Percentiles rank a stretch among this genome's conserved stretches.
phyloP scores from a whole-genome alignment of 2,329 filamentous ascomycete genomes.

The Metarhizium brunneum region DNA sequence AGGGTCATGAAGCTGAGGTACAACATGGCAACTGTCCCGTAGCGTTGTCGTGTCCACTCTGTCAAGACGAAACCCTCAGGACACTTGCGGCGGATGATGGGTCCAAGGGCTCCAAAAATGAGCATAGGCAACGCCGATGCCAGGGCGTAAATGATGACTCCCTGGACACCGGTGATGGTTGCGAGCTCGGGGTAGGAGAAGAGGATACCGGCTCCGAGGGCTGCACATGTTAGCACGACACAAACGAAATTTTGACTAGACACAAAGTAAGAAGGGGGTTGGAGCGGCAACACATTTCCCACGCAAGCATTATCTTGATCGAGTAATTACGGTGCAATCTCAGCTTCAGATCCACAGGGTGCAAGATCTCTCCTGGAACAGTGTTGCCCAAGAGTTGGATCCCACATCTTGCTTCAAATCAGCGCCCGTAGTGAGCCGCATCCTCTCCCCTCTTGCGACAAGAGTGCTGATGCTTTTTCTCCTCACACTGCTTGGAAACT shows the following conservation, averaged over 20 bases:
- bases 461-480: constrained; percentile 1
- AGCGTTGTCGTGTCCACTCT: constrained; percentile 74
- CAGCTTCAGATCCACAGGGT: constrained; percentile 57
- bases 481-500: background rate
- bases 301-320: constrained; percentile 99
- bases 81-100: constrained; percentile 69
- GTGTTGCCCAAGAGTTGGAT: constrained; percentile 40
- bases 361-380: background rate
- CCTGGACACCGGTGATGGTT: constrained; percentile 70
- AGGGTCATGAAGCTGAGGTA: constrained; percentile 72
- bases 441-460: constrained; percentile 22
- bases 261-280: constrained; percentile 19
- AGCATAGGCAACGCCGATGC: constrained; percentile 64
- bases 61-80: constrained; percentile 79
- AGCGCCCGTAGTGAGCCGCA: constrained; percentile 81
- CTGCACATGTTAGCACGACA: constrained; percentile 43
- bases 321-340: constrained; percentile 95
- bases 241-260: constrained; percentile 12
- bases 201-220: constrained; percentile 73
- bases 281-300: constrained; percentile 93
- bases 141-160: constrained; percentile 66
- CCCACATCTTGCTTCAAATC: constrained; percentile 41
- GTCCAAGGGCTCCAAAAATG: constrained; percentile 64
- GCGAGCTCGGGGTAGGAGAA: constrained; percentile 77
- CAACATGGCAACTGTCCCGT: constrained; percentile 58